phyloP scores from a whole-genome alignment of 2,329 filamentous ascomycete species.

The Penicillium italicum region DNA sequence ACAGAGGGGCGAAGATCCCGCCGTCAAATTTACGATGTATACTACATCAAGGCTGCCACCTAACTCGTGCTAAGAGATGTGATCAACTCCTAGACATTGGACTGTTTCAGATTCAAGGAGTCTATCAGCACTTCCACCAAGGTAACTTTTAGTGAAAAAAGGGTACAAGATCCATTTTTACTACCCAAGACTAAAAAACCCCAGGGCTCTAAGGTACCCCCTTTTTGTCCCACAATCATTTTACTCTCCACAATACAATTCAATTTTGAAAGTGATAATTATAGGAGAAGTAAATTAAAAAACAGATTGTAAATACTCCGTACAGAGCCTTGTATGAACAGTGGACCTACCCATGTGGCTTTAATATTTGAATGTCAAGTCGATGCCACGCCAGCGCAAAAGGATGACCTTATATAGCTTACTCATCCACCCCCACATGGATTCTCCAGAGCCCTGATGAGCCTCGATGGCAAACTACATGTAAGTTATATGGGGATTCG shows the following conservation, averaged over 20 bases:
- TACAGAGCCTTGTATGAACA: background rate
- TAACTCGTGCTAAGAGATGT: background rate
- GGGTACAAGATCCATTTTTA: background rate
- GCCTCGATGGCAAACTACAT: background rate
- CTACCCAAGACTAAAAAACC: background rate
- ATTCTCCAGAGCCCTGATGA: background rate
- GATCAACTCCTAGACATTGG: too few species aligned
- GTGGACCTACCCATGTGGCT: background rate
- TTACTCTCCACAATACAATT: slow-evolving; percentile 3
- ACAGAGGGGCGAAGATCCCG: background rate
- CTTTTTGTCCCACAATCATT: slow-evolving; percentile 1
- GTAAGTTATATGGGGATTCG: background rate
- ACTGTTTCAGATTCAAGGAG: background rate
- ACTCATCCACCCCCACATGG: slow-evolving; percentile 3
- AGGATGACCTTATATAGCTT: background rate
- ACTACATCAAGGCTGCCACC: background rate
- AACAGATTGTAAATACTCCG: background rate
- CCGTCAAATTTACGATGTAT: background rate
- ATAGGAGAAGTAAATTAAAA: background rate
- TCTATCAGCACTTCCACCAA: background rate
- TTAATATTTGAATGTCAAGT: background rate
- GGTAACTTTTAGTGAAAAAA: background rate
- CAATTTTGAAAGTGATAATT: background rate
- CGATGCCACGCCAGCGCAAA: background rate
- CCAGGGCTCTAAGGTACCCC: background rate